phyloP scores from a whole-genome alignment of 768 basidiomycete genomes.

The Hygrophoropsis aurantiaca region DNA sequence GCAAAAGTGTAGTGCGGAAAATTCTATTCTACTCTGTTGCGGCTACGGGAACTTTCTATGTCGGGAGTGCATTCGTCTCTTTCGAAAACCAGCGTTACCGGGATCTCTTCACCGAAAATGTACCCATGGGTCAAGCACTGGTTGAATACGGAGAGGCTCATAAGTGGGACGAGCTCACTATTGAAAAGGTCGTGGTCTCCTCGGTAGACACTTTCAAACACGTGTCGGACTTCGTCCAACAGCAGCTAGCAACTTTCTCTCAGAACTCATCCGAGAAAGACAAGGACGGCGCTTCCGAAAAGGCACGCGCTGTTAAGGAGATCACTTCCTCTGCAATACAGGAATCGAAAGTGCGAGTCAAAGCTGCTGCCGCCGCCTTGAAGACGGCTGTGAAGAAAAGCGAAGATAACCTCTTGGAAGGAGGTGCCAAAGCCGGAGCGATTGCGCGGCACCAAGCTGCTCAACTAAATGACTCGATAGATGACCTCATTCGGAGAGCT shows the following conservation, averaged over 20 bases:
- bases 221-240: slow-evolving; percentile 51
- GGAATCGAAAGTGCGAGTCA: slow-evolving; percentile 45
- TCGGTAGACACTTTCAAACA: slow-evolving; percentile 48
- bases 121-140: slow-evolving; percentile 76
- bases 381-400: slow-evolving; percentile 49
- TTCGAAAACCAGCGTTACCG: slow-evolving; percentile 79
- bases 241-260: slow-evolving; percentile 44
- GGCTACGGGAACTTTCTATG: slow-evolving; percentile 75
- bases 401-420: slow-evolving; percentile 24
- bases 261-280: slow-evolving; percentile 26
- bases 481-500: slow-evolving; percentile 67
- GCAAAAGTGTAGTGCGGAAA: slow-evolving; percentile 52
- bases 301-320: slow-evolving; percentile 32
- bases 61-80: slow-evolving; percentile 75
- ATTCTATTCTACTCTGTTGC: slow-evolving; percentile 69
- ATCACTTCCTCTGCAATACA: slow-evolving; percentile 36
- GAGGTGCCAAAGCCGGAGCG: slow-evolving; percentile 37
- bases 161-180: slow-evolving; percentile 76
- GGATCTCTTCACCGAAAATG: slow-evolving; percentile 78
- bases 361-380: slow-evolving; percentile 39
- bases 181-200: slow-evolving; percentile 55
- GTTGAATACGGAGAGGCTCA: slow-evolving; percentile 80
- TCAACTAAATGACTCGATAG: slow-evolving; percentile 61
- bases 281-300: slow-evolving; percentile 34
- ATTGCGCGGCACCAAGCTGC: slow-evolving; percentile 44